Evolutionary conservation across 1,284 basidiomycete species (phyloP).

Genomic region (Cutaneotrichosporon sp.): DNA sequence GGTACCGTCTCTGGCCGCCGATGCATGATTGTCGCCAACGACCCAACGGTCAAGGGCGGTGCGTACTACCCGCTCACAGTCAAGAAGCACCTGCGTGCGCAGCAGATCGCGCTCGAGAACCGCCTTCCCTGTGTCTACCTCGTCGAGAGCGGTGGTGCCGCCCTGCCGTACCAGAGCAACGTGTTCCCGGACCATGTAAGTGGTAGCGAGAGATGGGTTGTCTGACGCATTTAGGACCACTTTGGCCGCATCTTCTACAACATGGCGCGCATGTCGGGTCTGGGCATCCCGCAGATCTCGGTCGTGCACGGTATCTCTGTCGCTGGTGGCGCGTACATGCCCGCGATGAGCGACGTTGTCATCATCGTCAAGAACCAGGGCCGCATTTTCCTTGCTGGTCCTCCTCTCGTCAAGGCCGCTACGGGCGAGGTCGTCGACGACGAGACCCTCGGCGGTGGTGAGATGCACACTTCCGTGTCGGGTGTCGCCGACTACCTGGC

Average conservation of each 20-base stretch:
- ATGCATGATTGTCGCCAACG: slow-evolving; percentile 86
- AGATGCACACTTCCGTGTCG: slow-evolving; percentile 90
- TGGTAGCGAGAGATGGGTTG: neutral
- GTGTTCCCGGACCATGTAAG: slow-evolving; percentile 51
- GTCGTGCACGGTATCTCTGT: slow-evolving; percentile 93
- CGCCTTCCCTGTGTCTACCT: slow-evolving; percentile 86
- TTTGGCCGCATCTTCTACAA: slow-evolving; percentile 97
- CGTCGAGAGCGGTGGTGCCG: slow-evolving; percentile 65
- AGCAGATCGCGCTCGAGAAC: slow-evolving; percentile 87
- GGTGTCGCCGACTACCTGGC: slow-evolving; percentile 93
- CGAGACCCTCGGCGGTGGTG: slow-evolving; percentile 71
- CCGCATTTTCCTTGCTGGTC: slow-evolving; percentile 91
- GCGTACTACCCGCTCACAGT: slow-evolving; percentile 90
- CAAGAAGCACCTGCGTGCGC: slow-evolving; percentile 91
- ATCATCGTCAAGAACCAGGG: slow-evolving; percentile 89
- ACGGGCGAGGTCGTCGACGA: slow-evolving; percentile 87
- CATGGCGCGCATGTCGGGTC: slow-evolving; percentile 79
- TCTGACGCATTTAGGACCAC: slow-evolving; percentile 56
- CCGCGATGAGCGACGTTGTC: slow-evolving; percentile 94
- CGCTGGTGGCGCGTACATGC: slow-evolving; percentile 72
- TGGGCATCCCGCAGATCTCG: slow-evolving; percentile 85
- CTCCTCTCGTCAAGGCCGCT: slow-evolving; percentile 89
- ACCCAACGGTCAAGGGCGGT: slow-evolving; percentile 89
- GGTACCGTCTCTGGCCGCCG: slow-evolving; percentile 69
- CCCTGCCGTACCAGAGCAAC: slow-evolving; percentile 85